Base-by-base conservation (phyloP, 129 eudicot genomes). In the Glebionis coronaria region DNA sequence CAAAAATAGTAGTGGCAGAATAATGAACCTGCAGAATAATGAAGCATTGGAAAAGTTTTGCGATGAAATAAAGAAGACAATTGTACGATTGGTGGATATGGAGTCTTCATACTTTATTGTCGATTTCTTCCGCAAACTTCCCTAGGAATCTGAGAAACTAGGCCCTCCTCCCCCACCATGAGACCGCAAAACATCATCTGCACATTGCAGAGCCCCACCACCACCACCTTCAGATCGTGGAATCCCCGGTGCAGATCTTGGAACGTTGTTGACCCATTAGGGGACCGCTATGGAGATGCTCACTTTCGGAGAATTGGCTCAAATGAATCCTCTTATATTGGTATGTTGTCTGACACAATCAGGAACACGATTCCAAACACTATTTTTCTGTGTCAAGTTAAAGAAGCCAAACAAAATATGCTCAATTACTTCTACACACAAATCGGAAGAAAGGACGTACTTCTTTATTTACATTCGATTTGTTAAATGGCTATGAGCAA, bases 81-180 rank as follows among this genome's bases (percentile, higher is more conserved):
- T 86, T 31, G 57, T 74, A 42, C 73, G 85, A 15, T 14, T 86
- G 68, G 92, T 86, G 80, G 92, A 86, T 66, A 86, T 86, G 92
- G 92, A 86, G 61, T 75, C 88, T 5, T 74, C 83, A 38, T 86
- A 86, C 70, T 67, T 82, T 59, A 82, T 85, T 10, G 85, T 82
- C 1, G 91, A 85, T 73, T 85, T 82, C 82, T 82, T 86, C 74
- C 79, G 88, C 45, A 82, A 80, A 44, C 92, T 82, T 50, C 85
- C 88, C 6, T 83, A 77, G 66, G 92, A 86, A 71, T 70, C 70
- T 12, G 88, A 80, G 53, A 80, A 13, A 28, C 67, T 55, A 27
- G 87, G 81, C 3, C 80, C 75, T 9, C 49, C 63, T 44, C 80
- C 75, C 23, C 69, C 80, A 25, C 80, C 75, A 10, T 64, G 29